These are phyloP conservation scores for Tardiomyces depauwii DNA, from an alignment of 1,139 yeast species.

Conservation along the genomic window DNA sequence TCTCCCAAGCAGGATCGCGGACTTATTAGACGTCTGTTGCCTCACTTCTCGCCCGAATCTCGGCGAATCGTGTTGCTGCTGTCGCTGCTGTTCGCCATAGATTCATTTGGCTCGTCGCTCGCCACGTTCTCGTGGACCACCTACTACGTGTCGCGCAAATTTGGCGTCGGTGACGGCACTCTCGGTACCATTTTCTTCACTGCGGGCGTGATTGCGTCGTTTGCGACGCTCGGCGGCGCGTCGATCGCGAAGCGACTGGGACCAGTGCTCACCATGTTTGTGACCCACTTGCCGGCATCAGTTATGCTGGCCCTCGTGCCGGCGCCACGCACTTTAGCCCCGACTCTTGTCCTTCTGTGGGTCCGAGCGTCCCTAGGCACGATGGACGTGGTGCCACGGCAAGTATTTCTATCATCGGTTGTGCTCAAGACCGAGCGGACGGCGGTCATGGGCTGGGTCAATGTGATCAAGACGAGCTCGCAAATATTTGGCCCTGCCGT, in stretches of 20 bases:
- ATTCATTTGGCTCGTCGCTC: constrained; percentile 80
- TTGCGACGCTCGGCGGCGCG: constrained; percentile 63
- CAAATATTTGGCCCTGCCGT: constrained; percentile 71
- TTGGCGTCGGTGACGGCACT: constrained; percentile 19
- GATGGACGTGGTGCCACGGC: constrained; percentile 91
- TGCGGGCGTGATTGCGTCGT: constrained; percentile 47
- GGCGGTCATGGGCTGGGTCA: constrained; percentile 73
- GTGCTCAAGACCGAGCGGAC: constrained; percentile 56
- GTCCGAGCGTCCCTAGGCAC: constrained; percentile 48
- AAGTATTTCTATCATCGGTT: constrained; percentile 59
- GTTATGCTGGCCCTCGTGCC: constrained; percentile 50
- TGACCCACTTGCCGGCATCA: constrained; percentile 76
- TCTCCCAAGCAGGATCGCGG: constrained; percentile 1
- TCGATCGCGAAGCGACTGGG: constrained; percentile 57
- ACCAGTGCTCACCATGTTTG: constrained; percentile 63
- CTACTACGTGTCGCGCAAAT: constrained; percentile 44
- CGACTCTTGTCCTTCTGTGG: constrained; percentile 30
- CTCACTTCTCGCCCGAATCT: constrained; percentile 15
- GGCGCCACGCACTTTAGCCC: constrained; percentile 17
- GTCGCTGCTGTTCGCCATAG: constrained; percentile 41
- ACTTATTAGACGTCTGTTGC: constrained; percentile 9
- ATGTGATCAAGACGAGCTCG: constrained; percentile 76
- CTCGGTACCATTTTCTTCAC: constrained; percentile 47
- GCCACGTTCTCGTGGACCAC: constrained; percentile 86
- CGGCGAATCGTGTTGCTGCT: constrained; percentile 3